These are phyloP conservation scores for Pleurotus sapidus DNA, from an alignment of 768 basidiomycete genomes.

Conservation along the genomic window DNA sequence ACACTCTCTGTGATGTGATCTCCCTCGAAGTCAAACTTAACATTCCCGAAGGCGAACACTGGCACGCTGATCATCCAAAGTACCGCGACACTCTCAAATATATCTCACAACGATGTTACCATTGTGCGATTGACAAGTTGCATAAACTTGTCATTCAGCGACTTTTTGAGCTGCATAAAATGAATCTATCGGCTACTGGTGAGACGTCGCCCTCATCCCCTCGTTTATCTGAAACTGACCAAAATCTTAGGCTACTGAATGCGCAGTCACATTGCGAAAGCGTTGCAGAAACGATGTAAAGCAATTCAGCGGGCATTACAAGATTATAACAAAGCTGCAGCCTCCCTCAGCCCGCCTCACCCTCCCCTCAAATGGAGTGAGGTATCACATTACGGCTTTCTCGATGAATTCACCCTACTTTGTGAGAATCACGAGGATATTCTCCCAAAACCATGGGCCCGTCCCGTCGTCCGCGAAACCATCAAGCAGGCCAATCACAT, in stretches of 20 bases:
- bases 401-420: slow-evolving; percentile 25
- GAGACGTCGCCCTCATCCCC: background rate
- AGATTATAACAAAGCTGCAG: slow-evolving; percentile 21
- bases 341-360: slow-evolving; percentile 14
- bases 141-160: slow-evolving; percentile 26
- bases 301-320: slow-evolving; percentile 23
- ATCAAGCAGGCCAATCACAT: slow-evolving; percentile 18
- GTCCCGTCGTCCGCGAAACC: slow-evolving; percentile 16
- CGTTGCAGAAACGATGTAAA: slow-evolving; percentile 17
- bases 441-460: slow-evolving; percentile 20
- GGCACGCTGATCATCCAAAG: slow-evolving; percentile 9
- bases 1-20: no score
- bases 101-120: background rate
- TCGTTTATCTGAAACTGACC: no score
- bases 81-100: slow-evolving; percentile 9
- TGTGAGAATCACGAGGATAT: slow-evolving; percentile 20
- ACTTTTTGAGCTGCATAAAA: slow-evolving; percentile 26
- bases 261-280: slow-evolving; percentile 27
- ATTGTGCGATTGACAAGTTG: slow-evolving; percentile 21
- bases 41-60: slow-evolving; percentile 14
- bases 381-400: slow-evolving; percentile 12
- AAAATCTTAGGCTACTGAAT: slow-evolving; percentile 22
- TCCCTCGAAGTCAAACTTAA: slow-evolving; percentile 20
- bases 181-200: slow-evolving; percentile 21
- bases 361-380: slow-evolving; percentile 14